phyloP scores from a whole-genome alignment of 495 filamentous ascomycete genomes.

The Penicillium subrubescens region DNA sequence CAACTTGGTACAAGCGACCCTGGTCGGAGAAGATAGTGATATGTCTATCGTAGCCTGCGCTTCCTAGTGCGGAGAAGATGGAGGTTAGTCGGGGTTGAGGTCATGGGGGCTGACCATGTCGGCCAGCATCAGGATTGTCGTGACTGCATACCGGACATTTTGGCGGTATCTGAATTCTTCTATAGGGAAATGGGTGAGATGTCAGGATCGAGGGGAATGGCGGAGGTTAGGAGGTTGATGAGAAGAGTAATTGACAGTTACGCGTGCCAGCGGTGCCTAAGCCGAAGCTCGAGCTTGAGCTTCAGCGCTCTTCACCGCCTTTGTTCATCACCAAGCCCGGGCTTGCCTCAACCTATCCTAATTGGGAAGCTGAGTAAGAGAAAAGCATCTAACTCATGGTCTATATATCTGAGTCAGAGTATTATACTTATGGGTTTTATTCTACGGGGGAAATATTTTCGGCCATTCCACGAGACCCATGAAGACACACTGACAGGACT shows the following conservation, averaged over 20 bases:
- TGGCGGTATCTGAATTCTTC: constrained; percentile 22
- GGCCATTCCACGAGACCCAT: too few relatives aligned
- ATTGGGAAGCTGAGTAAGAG: background rate
- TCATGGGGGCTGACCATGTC: constrained; percentile 27
- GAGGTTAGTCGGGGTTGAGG: constrained; percentile 41
- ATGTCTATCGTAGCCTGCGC: constrained; percentile 95
- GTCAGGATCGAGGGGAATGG: constrained; percentile 15
- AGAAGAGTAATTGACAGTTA: constrained; percentile 34
- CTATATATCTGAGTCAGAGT: too few relatives aligned
- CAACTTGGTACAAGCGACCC: constrained; percentile 98
- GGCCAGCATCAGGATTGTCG: constrained; percentile 10
- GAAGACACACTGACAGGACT: background rate
- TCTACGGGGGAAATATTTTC: too few relatives aligned
- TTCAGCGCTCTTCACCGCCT: constrained; percentile 35
- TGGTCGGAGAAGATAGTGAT: constrained; percentile 99
- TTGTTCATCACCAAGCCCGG: constrained; percentile 7
- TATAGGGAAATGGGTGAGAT: constrained; percentile 10
- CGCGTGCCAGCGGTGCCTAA: constrained; percentile 50
- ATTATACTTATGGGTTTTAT: too few relatives aligned
- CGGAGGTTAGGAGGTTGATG: constrained; percentile 23
- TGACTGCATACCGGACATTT: constrained; percentile 47
- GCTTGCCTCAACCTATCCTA: too few relatives aligned
- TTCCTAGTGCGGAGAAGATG: constrained; percentile 61
- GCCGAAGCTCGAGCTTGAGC: constrained; percentile 49
- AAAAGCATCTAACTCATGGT: too few relatives aligned